These are phyloP conservation scores for Ogataea sp. DNA, from an alignment of 805 yeast genomes.

Conservation along the genomic window DNA sequence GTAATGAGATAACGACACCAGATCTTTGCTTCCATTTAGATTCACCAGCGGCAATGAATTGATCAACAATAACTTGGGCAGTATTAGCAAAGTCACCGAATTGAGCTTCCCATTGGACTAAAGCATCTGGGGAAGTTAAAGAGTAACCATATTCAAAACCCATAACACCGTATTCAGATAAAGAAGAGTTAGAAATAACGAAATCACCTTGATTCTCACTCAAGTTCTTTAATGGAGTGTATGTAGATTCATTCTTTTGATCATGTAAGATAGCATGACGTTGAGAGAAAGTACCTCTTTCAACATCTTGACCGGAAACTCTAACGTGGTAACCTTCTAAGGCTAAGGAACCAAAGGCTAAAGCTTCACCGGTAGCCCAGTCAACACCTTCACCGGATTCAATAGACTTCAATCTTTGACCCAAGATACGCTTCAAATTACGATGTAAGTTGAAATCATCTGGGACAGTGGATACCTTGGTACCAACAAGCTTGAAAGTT, in stretches of 20 bases:
- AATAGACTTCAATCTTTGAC: conserved; percentile 71
- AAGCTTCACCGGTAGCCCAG: conserved; percentile 99
- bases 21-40: conserved; percentile 99
- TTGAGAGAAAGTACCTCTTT: conserved; percentile 99
- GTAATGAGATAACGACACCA: conserved; percentile 89
- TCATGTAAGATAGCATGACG: conserved; percentile 98
- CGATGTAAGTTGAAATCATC: conserved; percentile 83
- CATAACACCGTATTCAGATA: conserved; percentile 98
- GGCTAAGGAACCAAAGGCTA: conserved; percentile 89
- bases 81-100: conserved; percentile 99
- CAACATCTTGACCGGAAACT: conserved; percentile 98
- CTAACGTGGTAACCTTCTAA: conserved; percentile 95
- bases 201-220: conserved; percentile 79
- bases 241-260: conserved; percentile 75
- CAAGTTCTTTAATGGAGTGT: conserved; percentile 80
- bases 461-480: conserved; percentile 76
- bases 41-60: conserved; percentile 94
- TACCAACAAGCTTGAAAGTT: conserved; percentile 71
- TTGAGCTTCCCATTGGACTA: conserved; percentile 99
- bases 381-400: conserved; percentile 92
- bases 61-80: conserved; percentile 96
- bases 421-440: conserved; percentile 91
- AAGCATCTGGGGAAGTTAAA: conserved; percentile 92
- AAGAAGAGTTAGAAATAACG: conserved; percentile 85
- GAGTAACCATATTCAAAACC: conserved; percentile 99